These are phyloP conservation scores for Ceratobasidium papillatum DNA, from an alignment of 1,284 basidiomycete species.

Conservation along the genomic window DNA sequence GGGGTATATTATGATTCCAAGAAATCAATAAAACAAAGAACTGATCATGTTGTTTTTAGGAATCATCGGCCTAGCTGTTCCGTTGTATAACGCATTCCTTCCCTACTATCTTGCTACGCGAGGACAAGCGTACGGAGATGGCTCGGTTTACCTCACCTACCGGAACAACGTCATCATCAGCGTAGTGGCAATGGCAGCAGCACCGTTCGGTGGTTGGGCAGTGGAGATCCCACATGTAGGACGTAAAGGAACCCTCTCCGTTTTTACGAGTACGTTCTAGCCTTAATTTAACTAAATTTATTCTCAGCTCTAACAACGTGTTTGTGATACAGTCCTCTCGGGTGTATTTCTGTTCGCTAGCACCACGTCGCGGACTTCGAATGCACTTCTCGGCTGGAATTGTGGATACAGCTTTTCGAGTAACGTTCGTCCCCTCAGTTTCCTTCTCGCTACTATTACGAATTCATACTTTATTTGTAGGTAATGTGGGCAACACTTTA, in stretches of 20 bases:
- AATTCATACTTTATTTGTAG: slow-evolving; percentile 44
- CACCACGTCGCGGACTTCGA: slow-evolving; percentile 70
- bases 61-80: slow-evolving; percentile 77
- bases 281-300: neutral
- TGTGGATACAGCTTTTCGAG: slow-evolving; percentile 70
- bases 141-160: slow-evolving; percentile 69
- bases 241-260: slow-evolving; percentile 67
- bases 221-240: slow-evolving; percentile 68
- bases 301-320: neutral
- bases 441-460: neutral
- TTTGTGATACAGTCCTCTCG: slow-evolving; percentile 60
- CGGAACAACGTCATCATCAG: slow-evolving; percentile 75
- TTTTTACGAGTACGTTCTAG: slow-evolving; percentile 61
- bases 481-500: slow-evolving; percentile 46
- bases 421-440: slow-evolving; percentile 60
- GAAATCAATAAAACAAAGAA: neutral
- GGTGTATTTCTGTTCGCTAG: slow-evolving; percentile 73
- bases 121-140: slow-evolving; percentile 70
- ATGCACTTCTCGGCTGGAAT: slow-evolving; percentile 75
- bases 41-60: slow-evolving; percentile 52
- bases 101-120: slow-evolving; percentile 66
- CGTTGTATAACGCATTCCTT: slow-evolving; percentile 76
- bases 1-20: slow-evolving; percentile 58
- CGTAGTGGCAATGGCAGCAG: slow-evolving; percentile 73
- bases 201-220: slow-evolving; percentile 65